Base-by-base conservation (phyloP, 139 green algal genomes). In the Zygnema circumcarinatum region DNA sequence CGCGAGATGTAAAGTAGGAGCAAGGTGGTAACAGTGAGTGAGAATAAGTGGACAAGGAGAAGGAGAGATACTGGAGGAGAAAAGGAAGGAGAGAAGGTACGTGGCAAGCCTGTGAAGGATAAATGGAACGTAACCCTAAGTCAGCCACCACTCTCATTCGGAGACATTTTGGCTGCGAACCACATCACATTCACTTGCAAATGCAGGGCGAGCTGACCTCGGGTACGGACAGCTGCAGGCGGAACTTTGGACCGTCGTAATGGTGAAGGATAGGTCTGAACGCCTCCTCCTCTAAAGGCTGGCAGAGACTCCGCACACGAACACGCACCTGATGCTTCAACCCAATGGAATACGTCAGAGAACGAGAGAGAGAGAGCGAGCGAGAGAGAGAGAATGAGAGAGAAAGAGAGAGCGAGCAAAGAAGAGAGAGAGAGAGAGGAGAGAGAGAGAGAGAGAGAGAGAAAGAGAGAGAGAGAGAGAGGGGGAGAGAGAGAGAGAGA, bases 201-300 rank as follows among this genome's bases (percentile, higher is more conserved):
- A n/a, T n/a, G n/a, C n/a, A n/a, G n/a, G n/a, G n/a, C n/a, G n/a
- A n/a, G 54, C n/a, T 39, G 56, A 87, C 81, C 81, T 87, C 81
- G 1, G 62, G 81, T 0, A 87, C 81, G 25, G 81, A 83, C 21
- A 87, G 81, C 81, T 83, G 32, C 1, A 87, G 38, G 32, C 81
- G 74, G 81, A 87, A 87, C 81, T 87, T 87, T 39, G 81, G 81
- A 0, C 81, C 81, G 36, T 87, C 81, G 81, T 87, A 87, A 32
- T 87, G 81, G 81, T 83, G 74, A 2, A 87, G 81, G 25, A 87
- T 47, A 1, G 81, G 81, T 31, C 81, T 68, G 41, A 87, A 87
- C 25, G 33, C 67, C 1, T 87, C 81, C 67, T 87, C 81, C n/a
- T 80, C 81, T n/a, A 87, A 41, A 1, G 81, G 32, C 35, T 38